Conservation (phyloP, 345 rosid species). For the Laguncularia racemosa region DNA sequence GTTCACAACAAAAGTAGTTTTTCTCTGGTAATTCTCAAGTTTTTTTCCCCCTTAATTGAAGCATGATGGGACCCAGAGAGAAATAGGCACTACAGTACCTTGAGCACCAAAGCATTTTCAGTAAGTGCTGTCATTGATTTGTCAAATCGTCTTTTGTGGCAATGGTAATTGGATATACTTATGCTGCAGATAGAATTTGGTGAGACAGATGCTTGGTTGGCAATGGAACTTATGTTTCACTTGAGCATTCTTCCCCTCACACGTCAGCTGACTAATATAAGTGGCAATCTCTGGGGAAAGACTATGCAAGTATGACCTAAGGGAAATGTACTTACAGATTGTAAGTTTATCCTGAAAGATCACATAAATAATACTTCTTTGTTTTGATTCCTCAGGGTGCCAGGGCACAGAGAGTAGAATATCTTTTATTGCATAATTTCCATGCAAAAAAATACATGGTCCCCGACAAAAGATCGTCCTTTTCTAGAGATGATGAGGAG, state of each 20-base stretch:
- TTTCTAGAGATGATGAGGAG: constrained; percentile 44
- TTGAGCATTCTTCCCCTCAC: constrained; percentile 95
- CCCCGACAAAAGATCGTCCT: constrained; percentile 72
- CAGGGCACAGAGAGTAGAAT: constrained; percentile 95
- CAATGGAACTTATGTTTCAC: constrained; percentile 99
- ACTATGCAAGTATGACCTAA: constrained; percentile 77
- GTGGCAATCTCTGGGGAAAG: constrained; percentile 98
- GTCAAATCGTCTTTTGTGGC: not conserved
- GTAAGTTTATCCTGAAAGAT: too few relatives aligned
- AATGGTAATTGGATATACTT: constrained; percentile 17
- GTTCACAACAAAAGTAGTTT: too few relatives aligned
- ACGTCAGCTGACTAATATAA: constrained; percentile 92
- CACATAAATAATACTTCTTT: constrained; percentile 1
- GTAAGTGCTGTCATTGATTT: not conserved
- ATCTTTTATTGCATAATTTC: constrained; percentile 86
- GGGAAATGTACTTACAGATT: not conserved
- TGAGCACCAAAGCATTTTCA: not conserved
- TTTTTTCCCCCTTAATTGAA: too few relatives aligned
- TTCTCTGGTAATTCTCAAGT: too few relatives aligned
- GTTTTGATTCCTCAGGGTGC: constrained; percentile 60
- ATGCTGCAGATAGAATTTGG: constrained; percentile 80
- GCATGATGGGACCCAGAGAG: too few relatives aligned
- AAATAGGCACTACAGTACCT: too few relatives aligned
- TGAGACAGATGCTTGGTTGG: constrained; percentile 97
- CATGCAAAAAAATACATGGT: constrained; percentile 85